Conservation (phyloP, 2,329 filamentous ascomycete species). For the Phialophora chinensis region DNA sequence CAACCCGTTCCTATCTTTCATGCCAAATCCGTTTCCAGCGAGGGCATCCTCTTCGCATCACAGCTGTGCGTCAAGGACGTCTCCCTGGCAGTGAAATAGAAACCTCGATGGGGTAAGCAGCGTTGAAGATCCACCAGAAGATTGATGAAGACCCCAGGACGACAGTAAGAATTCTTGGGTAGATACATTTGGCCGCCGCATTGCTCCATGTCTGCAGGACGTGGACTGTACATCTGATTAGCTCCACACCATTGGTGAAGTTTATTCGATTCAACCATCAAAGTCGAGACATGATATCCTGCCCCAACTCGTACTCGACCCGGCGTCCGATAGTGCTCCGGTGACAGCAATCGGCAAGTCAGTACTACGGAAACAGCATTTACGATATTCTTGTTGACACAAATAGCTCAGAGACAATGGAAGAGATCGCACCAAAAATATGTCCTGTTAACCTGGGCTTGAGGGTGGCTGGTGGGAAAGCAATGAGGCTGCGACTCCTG, state of each 20-base stretch:
- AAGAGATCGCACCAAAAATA: not conserved
- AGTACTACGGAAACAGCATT: not conserved
- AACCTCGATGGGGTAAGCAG: slow-evolving; percentile 15
- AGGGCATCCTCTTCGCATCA: slow-evolving; percentile 17
- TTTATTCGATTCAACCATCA: not conserved
- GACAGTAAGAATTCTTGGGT: slow-evolving; percentile 2
- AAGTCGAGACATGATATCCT: no score
- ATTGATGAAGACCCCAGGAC: slow-evolving; percentile 21
- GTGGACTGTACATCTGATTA: slow-evolving; percentile 12
- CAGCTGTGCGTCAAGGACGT: slow-evolving; percentile 19
- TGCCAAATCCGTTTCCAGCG: slow-evolving; percentile 2
- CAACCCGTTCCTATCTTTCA: slow-evolving; percentile 19
- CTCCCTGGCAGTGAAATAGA: slow-evolving; percentile 5
- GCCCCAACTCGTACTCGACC: no score
- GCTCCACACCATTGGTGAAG: slow-evolving; percentile 13
- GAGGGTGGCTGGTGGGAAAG: not conserved
- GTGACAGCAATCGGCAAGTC: not conserved
- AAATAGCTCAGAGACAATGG: not conserved
- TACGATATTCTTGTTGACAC: no score
- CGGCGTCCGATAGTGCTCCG: no score
- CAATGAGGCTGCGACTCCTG: not conserved
- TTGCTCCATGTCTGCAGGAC: not conserved
- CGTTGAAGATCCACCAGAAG: slow-evolving; percentile 10
- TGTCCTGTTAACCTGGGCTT: no score
- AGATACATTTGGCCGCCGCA: not conserved